Evolutionary conservation across 768 basidiomycete genomes (phyloP).

Genomic region (Podaxis carcinomalis): DNA sequence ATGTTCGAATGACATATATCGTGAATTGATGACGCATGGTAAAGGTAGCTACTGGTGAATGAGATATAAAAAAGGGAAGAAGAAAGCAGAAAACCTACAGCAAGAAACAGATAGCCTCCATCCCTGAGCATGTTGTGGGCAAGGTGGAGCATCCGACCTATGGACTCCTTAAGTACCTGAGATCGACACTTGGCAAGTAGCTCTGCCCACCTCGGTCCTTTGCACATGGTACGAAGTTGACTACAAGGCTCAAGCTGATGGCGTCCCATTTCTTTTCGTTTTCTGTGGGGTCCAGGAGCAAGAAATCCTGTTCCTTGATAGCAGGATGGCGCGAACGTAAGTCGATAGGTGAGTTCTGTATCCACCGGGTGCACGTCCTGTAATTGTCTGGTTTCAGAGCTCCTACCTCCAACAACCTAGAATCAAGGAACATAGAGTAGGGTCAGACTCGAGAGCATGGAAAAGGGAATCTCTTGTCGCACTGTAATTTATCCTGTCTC

Average conservation of each 20-base stretch:
- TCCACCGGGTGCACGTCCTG: slow-evolving; percentile 60
- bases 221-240: slow-evolving; percentile 83
- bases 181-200: neutral
- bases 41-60: slow-evolving; percentile 61
- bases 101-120: slow-evolving; percentile 65
- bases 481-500: slow-evolving; percentile 33
- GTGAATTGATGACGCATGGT: slow-evolving; percentile 82
- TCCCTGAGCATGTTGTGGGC: slow-evolving; percentile 52
- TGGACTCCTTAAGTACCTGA: neutral
- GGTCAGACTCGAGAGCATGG: neutral
- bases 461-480: slow-evolving; percentile 12
- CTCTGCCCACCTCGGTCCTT: slow-evolving; percentile 60
- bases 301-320: slow-evolving; percentile 85
- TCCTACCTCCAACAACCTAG: slow-evolving; percentile 83
- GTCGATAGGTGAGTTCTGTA: slow-evolving; percentile 74
- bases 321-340: slow-evolving; percentile 77
- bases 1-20: slow-evolving; percentile 66
- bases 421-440: neutral
- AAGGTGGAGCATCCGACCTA: slow-evolving; percentile 69
- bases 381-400: slow-evolving; percentile 87
- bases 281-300: slow-evolving; percentile 50
- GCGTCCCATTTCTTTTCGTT: slow-evolving; percentile 65
- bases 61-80: neutral
- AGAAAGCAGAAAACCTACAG: slow-evolving; percentile 35
- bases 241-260: slow-evolving; percentile 81